These are phyloP conservation scores for Fusarium liriodendri DNA, from an alignment of 2,329 filamentous ascomycete species.

Conservation along the genomic window DNA sequence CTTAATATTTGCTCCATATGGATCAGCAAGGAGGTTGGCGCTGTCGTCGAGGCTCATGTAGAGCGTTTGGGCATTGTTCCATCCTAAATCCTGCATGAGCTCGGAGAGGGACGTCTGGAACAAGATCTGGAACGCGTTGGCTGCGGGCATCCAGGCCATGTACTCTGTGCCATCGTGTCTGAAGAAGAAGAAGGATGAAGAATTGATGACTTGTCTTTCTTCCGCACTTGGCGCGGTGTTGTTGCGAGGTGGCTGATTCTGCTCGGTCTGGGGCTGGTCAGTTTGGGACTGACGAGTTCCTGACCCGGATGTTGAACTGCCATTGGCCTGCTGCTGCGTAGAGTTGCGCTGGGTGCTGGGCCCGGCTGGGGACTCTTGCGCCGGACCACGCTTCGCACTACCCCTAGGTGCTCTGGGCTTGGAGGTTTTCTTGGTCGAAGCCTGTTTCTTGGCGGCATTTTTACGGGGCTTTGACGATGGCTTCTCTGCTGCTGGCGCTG, in stretches of 20 bases:
- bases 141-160: background rate
- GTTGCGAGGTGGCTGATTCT: background rate
- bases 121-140: background rate
- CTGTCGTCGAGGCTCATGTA: background rate
- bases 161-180: background rate
- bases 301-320: background rate
- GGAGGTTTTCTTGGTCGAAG: background rate
- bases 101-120: background rate
- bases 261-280: background rate
- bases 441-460: background rate
- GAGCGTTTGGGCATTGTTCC: background rate
- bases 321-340: background rate
- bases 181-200: background rate
- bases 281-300: background rate
- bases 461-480: background rate
- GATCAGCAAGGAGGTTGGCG: background rate
- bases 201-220: background rate
- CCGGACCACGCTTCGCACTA: background rate
- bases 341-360: background rate
- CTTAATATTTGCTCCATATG: rapidly evolving
- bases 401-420: background rate
- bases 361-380: background rate
- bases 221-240: background rate
- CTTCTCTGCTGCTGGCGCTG: background rate
- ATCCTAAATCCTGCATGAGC: background rate